Percentiles rank a stretch among this genome's conserved stretches.
Evolutionary conservation across 1,284 basidiomycete species (phyloP).

Genomic region (Ceratobasidium sp.): DNA sequence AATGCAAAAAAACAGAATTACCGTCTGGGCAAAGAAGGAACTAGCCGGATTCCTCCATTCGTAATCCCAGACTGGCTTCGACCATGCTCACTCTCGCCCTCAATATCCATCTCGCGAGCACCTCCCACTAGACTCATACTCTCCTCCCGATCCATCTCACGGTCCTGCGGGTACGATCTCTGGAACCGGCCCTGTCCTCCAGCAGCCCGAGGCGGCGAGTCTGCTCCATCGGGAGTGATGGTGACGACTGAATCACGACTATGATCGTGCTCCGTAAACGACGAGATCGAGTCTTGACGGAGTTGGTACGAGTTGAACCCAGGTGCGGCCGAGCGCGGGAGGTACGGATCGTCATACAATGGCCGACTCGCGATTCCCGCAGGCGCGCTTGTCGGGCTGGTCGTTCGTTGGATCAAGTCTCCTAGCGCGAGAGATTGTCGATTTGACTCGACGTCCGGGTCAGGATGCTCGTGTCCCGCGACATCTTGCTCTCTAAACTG

Average conservation of each 20-base stretch:
- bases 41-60: constrained; percentile 46
- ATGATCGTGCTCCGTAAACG: constrained; percentile 45
- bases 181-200: constrained; percentile 52
- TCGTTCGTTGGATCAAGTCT: constrained; percentile 29
- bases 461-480: constrained; percentile 57
- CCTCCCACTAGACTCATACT: constrained; percentile 59
- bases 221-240: constrained; percentile 48
- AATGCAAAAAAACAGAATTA: not conserved
- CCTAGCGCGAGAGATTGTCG: constrained; percentile 21
- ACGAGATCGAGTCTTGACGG: constrained; percentile 31
- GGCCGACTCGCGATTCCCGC: not conserved
- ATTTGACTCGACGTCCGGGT: not conserved
- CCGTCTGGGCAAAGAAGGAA: constrained; percentile 46
- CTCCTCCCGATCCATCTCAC: constrained; percentile 61
- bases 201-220: constrained; percentile 42
- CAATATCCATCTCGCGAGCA: constrained; percentile 41
- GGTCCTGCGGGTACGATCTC: constrained; percentile 58
- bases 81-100: constrained; percentile 9
- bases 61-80: constrained; percentile 11
- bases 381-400: constrained; percentile 9
- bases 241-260: constrained; percentile 19
- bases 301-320: constrained; percentile 12
- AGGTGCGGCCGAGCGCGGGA: constrained; percentile 55
- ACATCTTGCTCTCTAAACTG: constrained; percentile 81
- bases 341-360: constrained; percentile 57